Evolutionary conservation across 768 basidiomycete species (phyloP), one percentile per base, ranked within the genome.

Genomic region (Galerina sulciceps): DNA sequence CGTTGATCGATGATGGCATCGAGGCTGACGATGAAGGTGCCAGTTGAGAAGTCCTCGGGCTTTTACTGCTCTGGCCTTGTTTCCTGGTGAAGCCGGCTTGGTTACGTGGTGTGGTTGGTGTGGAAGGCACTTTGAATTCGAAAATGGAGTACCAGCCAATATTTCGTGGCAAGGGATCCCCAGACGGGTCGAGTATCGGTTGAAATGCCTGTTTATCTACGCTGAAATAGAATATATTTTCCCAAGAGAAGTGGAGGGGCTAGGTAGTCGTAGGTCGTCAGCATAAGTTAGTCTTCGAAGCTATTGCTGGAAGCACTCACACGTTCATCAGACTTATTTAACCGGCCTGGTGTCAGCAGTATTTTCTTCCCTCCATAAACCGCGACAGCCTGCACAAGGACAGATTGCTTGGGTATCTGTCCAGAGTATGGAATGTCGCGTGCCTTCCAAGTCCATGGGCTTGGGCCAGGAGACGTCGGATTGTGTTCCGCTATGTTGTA

Each of bases 341-440:
- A 55, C 35, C 58, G 48, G 8, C 67, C 63, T 22, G 67, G 67
- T 1, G 65, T 57, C 13, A 74, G 53, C 13, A 74, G 31, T 10
- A 74, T 70, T 45, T 69, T 67, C 45, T 59, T 60, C 6, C 69
- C 71, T 10, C 56, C 57, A 41, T 66, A 70, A 0, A 72, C 60
- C 10, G 69, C 44, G 4, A 55, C 57, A 1, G 65, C 69, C 10
- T 56, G 35, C 0, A 61, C 65, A 15, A 58, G 43, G n/a, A 58
- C 55, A 1, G 59, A 53, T 3, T 64, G 41, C 1, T n/a, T 20
- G 8, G 66, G 67, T 40, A 70, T 22, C 0, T 44, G 35, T 8
- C 37, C 35, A 40, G 63, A 18, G 57, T 65, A 64, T 5, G 65
- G 65, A 6, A 10, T 22, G 31, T 73, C 70, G 1, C 52, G 26